Percentiles rank a stretch among this genome's conserved stretches.
phyloP scores from a whole-genome alignment of 768 basidiomycete species.

The Hericium coralloides region DNA sequence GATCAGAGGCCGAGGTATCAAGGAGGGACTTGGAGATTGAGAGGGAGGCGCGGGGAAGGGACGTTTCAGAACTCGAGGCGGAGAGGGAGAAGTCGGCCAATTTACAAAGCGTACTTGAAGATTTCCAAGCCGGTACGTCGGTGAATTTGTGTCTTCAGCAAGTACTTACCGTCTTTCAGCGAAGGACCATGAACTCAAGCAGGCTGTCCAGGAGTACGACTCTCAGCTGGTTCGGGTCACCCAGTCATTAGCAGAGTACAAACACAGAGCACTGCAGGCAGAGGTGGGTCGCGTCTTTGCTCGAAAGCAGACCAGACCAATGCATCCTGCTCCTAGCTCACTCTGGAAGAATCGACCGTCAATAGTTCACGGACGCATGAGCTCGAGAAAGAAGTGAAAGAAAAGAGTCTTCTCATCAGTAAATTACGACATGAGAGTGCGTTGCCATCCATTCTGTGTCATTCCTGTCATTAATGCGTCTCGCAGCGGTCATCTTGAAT shows the following conservation, averaged over 20 bases:
- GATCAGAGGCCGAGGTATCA: constrained; percentile 43
- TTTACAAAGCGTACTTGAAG: constrained; percentile 86
- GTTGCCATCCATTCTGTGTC: constrained; percentile 9
- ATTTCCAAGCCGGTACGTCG: constrained; percentile 83
- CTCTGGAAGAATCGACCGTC: constrained; percentile 64
- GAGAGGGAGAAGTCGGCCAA: constrained; percentile 74
- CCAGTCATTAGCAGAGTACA: constrained; percentile 81
- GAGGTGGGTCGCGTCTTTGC: constrained; percentile 44
- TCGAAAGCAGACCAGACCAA: neutral
- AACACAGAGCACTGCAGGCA: constrained; percentile 78
- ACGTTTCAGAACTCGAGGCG: constrained; percentile 45
- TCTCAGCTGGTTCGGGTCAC: constrained; percentile 60
- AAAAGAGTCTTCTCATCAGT: constrained; percentile 90
- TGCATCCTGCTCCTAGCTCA: constrained; percentile 37
- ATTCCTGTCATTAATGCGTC: constrained; percentile 1
- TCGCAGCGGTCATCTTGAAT: constrained; percentile 86
- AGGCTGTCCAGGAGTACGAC: constrained; percentile 79
- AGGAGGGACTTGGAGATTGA: constrained; percentile 63
- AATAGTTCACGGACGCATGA: constrained; percentile 59
- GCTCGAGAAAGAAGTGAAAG: constrained; percentile 86
- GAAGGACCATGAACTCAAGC: constrained; percentile 83
- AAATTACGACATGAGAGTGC: constrained; percentile 92
- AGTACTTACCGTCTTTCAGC: constrained; percentile 35
- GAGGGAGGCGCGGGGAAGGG: constrained; percentile 47
- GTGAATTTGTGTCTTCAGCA: neutral